These are phyloP conservation scores for Nicotiana benthamiana DNA, from an alignment of 257 asterid genomes.

Conservation along the genomic window DNA sequence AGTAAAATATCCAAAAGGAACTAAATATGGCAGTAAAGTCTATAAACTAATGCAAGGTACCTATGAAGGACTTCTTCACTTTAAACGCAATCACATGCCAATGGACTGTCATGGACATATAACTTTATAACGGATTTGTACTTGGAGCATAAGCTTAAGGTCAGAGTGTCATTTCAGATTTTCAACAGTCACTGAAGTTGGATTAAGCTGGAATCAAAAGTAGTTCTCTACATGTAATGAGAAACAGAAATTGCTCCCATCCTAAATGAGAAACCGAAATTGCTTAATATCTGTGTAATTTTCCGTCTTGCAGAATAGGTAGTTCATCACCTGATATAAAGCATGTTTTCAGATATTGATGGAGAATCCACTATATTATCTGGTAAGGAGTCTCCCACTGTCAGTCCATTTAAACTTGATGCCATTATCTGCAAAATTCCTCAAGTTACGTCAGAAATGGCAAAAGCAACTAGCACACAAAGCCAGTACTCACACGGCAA, in stretches of 20 bases:
- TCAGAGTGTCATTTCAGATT: not conserved
- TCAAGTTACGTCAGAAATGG: not conserved
- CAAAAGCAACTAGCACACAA: not conserved
- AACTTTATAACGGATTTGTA: not conserved
- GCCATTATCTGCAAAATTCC: constrained; percentile 79
- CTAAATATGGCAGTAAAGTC: not conserved
- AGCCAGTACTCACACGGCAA: not conserved
- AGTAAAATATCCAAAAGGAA: not conserved
- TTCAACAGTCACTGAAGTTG: not conserved
- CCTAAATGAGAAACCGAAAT: not conserved
- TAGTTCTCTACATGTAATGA: not conserved
- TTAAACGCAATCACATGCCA: not conserved
- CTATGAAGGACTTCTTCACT: not conserved
- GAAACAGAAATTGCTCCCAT: not conserved
- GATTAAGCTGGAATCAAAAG: not conserved
- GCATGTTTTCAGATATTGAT: constrained; percentile 56
- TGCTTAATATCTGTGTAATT: not conserved
- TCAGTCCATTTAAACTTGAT: constrained; percentile 88
- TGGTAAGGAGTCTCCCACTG: constrained; percentile 68
- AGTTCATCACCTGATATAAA: constrained; percentile 43
- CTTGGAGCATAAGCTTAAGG: not conserved
- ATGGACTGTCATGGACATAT: not conserved
- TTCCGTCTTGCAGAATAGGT: not conserved
- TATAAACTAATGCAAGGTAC: not conserved
- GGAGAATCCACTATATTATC: constrained; percentile 80